Percentiles rank a stretch among this genome's conserved stretches.
Evolutionary conservation across 2,329 filamentous ascomycete genomes (phyloP).

Genomic region (Xylariaceae sp.): DNA sequence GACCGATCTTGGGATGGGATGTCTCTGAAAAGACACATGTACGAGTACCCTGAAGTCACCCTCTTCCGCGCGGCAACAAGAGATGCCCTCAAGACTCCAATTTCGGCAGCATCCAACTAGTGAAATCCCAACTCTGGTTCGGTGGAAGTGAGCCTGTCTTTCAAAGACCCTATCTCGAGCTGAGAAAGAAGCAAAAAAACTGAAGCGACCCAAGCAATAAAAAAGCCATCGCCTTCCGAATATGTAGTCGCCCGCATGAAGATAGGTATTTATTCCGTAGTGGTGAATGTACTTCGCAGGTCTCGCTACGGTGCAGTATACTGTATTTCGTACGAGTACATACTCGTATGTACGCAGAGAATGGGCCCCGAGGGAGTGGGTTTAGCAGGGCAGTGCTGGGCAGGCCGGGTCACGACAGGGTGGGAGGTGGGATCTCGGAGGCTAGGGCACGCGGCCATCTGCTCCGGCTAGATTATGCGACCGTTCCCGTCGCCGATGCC

Average conservation of each 20-base stretch:
- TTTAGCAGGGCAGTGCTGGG: background rate
- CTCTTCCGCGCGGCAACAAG: background rate
- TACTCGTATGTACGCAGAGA: too few species aligned
- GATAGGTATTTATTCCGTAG: too few species aligned
- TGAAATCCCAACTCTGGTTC: too few species aligned
- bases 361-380: background rate
- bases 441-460: slow-evolving; percentile 1
- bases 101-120: background rate
- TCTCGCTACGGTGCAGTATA: background rate
- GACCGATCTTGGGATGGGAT: too few species aligned
- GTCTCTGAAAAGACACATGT: too few species aligned
- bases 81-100: background rate
- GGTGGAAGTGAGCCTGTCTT: too few species aligned
- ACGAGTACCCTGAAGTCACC: background rate
- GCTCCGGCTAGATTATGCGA: slow-evolving; percentile 8
- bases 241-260: background rate
- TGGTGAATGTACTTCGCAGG: background rate
- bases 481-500: slow-evolving; percentile 1
- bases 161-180: background rate
- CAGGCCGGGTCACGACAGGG: slow-evolving; percentile 8
- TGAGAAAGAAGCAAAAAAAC: background rate
- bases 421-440: slow-evolving; percentile 3
- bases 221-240: background rate
- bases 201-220: background rate
- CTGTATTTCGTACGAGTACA: background rate